These are phyloP conservation scores for Vitis hybrid DNA, from an alignment of 177 flowering plant genomes.

Conservation along the genomic window DNA sequence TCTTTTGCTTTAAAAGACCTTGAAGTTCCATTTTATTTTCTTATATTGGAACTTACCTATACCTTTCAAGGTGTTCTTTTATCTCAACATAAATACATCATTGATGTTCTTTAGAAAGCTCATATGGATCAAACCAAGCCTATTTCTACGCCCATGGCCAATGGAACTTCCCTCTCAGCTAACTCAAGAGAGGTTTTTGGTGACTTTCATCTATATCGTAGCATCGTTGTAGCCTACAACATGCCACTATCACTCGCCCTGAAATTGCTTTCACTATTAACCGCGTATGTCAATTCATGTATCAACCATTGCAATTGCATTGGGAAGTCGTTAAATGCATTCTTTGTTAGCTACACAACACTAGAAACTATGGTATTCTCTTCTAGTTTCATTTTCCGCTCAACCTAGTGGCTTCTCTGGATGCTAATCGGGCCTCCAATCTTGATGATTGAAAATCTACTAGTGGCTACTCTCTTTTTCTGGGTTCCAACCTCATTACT, in stretches of 20 bases:
- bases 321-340: background rate
- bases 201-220: background rate
- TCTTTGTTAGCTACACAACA: constrained; percentile 7
- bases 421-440: constrained; percentile 13
- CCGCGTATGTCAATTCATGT: background rate
- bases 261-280: constrained; percentile 4
- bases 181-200: background rate
- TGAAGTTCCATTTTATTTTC: no score
- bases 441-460: constrained; percentile 14
- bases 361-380: constrained; percentile 1
- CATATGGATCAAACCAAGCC: constrained; percentile 7
- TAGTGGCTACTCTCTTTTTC: constrained; percentile 3
- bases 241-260: background rate
- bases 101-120: background rate
- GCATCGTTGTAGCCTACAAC: background rate
- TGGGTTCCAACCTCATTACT: background rate
- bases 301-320: background rate
- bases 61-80: background rate
- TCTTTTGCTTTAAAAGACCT: no score
- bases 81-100: constrained; percentile 1
- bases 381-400: background rate
- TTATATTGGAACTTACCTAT: no score
- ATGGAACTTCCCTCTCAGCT: accelerated
- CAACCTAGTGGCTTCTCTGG: background rate
- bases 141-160: background rate